phyloP scores from a whole-genome alignment of 139 green algal genomes.

The Eudorina sp. region DNA sequence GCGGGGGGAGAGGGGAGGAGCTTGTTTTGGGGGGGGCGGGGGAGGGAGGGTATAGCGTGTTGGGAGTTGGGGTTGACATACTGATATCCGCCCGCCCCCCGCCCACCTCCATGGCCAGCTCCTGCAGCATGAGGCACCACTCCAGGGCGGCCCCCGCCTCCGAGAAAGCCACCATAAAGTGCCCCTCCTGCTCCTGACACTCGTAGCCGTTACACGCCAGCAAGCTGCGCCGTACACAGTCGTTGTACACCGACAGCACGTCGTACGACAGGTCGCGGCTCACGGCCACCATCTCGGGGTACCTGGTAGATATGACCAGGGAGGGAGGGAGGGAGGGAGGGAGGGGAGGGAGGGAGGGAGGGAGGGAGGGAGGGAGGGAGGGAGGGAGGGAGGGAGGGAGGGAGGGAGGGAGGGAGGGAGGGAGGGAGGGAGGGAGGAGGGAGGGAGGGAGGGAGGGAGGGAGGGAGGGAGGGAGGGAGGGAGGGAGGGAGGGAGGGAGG shows the following conservation, averaged over 20 bases:
- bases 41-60: not conserved
- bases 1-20: too few species aligned
- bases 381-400: not conserved
- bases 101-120: conserved; percentile 66
- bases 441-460: too few species aligned
- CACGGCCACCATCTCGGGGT: conserved; percentile 53
- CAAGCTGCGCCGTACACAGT: conserved; percentile 55
- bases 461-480: too few species aligned
- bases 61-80: not conserved
- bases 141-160: conserved; percentile 61
- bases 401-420: not conserved
- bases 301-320: conserved; percentile 44
- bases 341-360: not conserved
- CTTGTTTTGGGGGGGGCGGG: too few species aligned
- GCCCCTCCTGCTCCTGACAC: conserved; percentile 65
- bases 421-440: too few species aligned
- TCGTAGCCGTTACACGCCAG: conserved; percentile 64
- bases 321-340: not conserved
- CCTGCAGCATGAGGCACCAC: conserved; percentile 74
- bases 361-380: not conserved
- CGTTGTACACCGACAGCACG: conserved; percentile 54
- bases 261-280: conserved; percentile 38
- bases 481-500: too few species aligned
- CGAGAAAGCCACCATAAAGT: conserved; percentile 63
- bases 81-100: not conserved